phyloP scores from a whole-genome alignment of 495 filamentous ascomycete genomes.

The Hypoxylon perforatum region DNA sequence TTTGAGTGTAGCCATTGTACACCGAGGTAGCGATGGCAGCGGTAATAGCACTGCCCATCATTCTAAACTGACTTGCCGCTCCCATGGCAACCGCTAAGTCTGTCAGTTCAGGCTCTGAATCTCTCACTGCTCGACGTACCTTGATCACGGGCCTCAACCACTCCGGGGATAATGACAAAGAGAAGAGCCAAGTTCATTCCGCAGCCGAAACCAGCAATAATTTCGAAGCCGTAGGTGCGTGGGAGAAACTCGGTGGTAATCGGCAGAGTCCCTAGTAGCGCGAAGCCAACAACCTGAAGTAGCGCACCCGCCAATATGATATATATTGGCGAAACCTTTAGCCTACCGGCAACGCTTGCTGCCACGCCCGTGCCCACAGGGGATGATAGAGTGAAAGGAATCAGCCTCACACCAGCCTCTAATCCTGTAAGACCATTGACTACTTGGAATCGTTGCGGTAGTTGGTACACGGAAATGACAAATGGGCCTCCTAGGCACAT shows the following conservation, averaged over 20 bases:
- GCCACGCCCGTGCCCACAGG: slow-evolving; percentile 50
- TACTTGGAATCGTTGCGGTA: slow-evolving; percentile 62
- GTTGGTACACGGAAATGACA: slow-evolving; percentile 52
- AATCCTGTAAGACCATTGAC: slow-evolving; percentile 49
- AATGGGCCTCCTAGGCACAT: slow-evolving; percentile 17
- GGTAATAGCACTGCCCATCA: slow-evolving; percentile 27
- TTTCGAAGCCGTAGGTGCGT: slow-evolving; percentile 44
- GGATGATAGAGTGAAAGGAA: slow-evolving; percentile 50
- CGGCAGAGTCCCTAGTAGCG: slow-evolving; percentile 16
- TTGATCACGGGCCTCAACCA: slow-evolving; percentile 2
- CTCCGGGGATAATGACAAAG: slow-evolving; percentile 12
- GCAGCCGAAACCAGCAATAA: slow-evolving; percentile 47
- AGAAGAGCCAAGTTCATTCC: slow-evolving; percentile 35
- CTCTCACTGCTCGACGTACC: slow-evolving; percentile 3
- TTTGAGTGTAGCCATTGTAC: slow-evolving; percentile 18
- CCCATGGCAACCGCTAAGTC: slow-evolving; percentile 32
- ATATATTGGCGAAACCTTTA: slow-evolving; percentile 21
- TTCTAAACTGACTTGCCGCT: slow-evolving; percentile 19
- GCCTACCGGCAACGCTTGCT: slow-evolving; percentile 41
- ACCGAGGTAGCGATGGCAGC: slow-evolving; percentile 28
- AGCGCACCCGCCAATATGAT: slow-evolving; percentile 9
- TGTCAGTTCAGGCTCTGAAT: background rate
- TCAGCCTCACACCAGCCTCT: slow-evolving; percentile 59
- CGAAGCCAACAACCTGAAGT: slow-evolving; percentile 27
- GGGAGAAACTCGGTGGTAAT: slow-evolving; percentile 15